phyloP scores from a whole-genome alignment of 129 eudicot species.

The Centaurea solstitialis region DNA sequence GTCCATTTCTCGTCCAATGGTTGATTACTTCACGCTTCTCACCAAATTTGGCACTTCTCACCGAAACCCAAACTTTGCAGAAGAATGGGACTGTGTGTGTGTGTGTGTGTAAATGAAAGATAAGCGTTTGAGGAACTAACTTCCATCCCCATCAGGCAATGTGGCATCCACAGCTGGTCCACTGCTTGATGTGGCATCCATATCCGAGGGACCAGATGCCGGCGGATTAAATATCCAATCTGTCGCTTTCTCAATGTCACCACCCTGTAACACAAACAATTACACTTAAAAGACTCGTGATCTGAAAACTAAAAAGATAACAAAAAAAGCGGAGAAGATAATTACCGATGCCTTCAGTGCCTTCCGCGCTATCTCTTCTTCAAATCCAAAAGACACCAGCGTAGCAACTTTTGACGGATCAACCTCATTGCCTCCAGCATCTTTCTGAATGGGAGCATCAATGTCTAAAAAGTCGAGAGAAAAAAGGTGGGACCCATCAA shows the following conservation, averaged over 20 bases:
- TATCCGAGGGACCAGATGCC: slow-evolving; percentile 48
- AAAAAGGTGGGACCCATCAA: neutral
- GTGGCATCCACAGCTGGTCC: slow-evolving; percentile 47
- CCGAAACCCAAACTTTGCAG: no score
- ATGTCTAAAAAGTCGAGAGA: slow-evolving; percentile 49
- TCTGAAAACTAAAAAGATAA: neutral
- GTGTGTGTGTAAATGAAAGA: neutral
- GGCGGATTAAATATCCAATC: slow-evolving; percentile 81
- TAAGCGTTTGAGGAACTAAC: slow-evolving; percentile 48
- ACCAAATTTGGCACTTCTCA: no score
- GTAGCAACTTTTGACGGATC: slow-evolving; percentile 80
- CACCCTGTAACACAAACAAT: slow-evolving; percentile 46
- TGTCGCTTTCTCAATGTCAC: slow-evolving; percentile 90
- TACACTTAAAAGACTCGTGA: neutral
- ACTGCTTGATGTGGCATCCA: slow-evolving; percentile 74
- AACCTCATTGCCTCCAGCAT: slow-evolving; percentile 35
- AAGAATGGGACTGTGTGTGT: no score
- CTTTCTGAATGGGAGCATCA: slow-evolving; percentile 73
- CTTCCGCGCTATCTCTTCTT: slow-evolving; percentile 76
- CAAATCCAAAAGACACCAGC: slow-evolving; percentile 77
- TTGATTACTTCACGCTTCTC: no score
- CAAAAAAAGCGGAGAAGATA: neutral
- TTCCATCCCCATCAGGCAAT: slow-evolving; percentile 89
- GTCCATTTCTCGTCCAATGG: no score
- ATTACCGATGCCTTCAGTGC: slow-evolving; percentile 87